Percentiles rank a stretch among this genome's conserved stretches.
These are phyloP conservation scores for Roridomyces roridus DNA, from an alignment of 768 basidiomycete species.

Conservation along the genomic window DNA sequence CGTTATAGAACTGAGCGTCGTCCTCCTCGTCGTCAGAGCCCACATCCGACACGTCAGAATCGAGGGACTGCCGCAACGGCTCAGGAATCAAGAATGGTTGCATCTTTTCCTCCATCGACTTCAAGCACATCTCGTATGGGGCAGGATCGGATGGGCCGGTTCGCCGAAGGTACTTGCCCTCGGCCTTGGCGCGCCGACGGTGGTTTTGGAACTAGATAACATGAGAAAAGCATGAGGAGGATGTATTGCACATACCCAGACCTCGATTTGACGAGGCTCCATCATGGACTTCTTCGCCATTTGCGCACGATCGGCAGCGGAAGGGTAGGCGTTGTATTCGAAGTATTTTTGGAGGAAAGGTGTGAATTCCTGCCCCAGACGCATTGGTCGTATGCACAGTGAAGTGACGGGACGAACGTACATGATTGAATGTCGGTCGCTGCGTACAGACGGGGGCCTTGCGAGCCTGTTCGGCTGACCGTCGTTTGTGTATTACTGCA, in stretches of 20 bases:
- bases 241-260: constrained; percentile 48
- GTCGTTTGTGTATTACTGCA: background rate
- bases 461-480: background rate
- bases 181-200: constrained; percentile 45
- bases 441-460: background rate
- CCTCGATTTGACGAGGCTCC: constrained; percentile 54
- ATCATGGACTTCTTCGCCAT: constrained; percentile 52
- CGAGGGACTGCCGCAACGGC: constrained; percentile 11
- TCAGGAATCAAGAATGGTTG: constrained; percentile 29
- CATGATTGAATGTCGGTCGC: constrained; percentile 30
- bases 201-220: constrained; percentile 59
- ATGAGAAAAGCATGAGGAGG: background rate
- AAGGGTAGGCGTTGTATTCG: constrained; percentile 52
- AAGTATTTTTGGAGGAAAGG: constrained; percentile 57
- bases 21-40: constrained; percentile 23
- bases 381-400: background rate
- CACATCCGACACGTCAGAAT: constrained; percentile 19
- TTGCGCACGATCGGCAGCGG: constrained; percentile 40
- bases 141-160: constrained; percentile 22
- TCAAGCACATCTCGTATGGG: constrained; percentile 29
- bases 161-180: constrained; percentile 30
- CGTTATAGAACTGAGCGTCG: constrained; percentile 11
- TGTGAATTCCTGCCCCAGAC: constrained; percentile 45
- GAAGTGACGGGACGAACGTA: background rate
- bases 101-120: constrained; percentile 34